phyloP scores from a whole-genome alignment of 2,329 filamentous ascomycete genomes.

The Xylaria sp. region DNA sequence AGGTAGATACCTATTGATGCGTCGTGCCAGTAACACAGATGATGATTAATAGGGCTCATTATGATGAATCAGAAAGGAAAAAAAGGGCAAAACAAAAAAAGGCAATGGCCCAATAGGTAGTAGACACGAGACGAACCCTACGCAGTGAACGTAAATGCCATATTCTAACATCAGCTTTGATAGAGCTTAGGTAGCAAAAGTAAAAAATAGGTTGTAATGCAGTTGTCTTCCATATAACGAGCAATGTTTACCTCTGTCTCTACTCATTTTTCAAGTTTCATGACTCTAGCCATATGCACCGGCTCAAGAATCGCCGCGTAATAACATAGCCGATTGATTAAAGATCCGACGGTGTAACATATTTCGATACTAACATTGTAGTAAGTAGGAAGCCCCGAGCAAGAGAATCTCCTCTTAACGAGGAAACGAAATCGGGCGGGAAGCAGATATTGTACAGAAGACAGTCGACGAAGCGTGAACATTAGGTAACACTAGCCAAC shows the following conservation, averaged over 20 bases:
- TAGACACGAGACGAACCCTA: neutral
- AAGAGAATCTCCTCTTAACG: neutral
- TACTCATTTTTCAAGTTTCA: neutral
- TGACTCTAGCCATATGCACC: neutral
- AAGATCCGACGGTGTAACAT: neutral
- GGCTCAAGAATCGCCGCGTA: neutral
- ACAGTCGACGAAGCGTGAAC: neutral
- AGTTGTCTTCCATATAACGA: neutral
- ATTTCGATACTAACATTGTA: neutral
- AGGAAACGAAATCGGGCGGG: neutral
- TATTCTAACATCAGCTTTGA: neutral
- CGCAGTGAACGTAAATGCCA: too few species aligned
- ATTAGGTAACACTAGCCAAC: slow-evolving; percentile 25
- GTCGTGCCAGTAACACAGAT: neutral
- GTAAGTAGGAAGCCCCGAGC: neutral
- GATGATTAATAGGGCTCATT: neutral
- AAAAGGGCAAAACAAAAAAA: neutral
- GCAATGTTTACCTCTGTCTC: neutral
- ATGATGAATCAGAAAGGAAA: neutral
- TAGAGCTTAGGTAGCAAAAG: too few species aligned
- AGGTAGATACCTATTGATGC: neutral
- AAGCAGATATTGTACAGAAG: too few species aligned
- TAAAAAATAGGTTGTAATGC: neutral
- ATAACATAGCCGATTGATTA: neutral
- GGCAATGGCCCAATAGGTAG: neutral